Percentiles rank a stretch among this genome's conserved stretches.
phyloP scores from a whole-genome alignment of 2,329 filamentous ascomycete genomes.

The Ophiostoma himal-ulmi region DNA sequence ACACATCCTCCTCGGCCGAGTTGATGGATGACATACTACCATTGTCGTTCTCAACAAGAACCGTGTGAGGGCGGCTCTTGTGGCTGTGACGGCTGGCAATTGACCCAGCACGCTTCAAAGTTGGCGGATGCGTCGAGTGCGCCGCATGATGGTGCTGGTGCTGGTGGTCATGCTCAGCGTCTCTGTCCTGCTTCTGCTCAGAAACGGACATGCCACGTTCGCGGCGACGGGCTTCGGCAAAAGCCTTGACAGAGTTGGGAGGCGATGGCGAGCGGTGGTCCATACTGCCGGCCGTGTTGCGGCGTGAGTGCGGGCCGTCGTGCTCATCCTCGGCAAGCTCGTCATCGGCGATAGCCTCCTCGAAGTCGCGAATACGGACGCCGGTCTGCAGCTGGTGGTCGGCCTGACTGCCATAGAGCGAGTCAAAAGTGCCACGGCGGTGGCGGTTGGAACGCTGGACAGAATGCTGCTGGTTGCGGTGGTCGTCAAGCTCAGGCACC shows the following conservation, averaged over 20 bases:
- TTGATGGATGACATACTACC: slow-evolving; percentile 59
- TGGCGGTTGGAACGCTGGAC: slow-evolving; percentile 54
- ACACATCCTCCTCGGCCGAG: slow-evolving; percentile 79
- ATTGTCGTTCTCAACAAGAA: slow-evolving; percentile 50
- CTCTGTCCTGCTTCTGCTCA: slow-evolving; percentile 37
- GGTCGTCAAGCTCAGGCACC: slow-evolving; percentile 79
- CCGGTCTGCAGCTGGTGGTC: slow-evolving; percentile 31
- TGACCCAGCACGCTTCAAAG: slow-evolving; percentile 65
- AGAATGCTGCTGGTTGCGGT: slow-evolving; percentile 62
- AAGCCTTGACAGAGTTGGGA: slow-evolving; percentile 95
- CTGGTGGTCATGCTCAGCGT: slow-evolving; percentile 43
- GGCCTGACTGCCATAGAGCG: slow-evolving; percentile 48
- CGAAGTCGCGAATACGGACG: slow-evolving; percentile 67
- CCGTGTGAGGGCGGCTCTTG: slow-evolving; percentile 51
- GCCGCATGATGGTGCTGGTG: slow-evolving; percentile 30
- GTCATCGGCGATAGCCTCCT: slow-evolving; percentile 78
- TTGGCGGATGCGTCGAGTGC: slow-evolving; percentile 4
- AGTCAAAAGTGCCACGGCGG: slow-evolving; percentile 69
- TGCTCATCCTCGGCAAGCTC: slow-evolving; percentile 49
- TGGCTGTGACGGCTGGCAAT: slow-evolving; percentile 52
- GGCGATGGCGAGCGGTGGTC: slow-evolving; percentile 71
- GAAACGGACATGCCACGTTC: slow-evolving; percentile 63
- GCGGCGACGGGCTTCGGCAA: slow-evolving; percentile 81
- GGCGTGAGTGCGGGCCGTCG: slow-evolving; percentile 42
- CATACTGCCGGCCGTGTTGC: slow-evolving; percentile 52